A percentile compares a stretch with the other conserved stretches of the same genome.
Evolutionary conservation across 2,329 filamentous ascomycete species (phyloP).

Genomic region (Myriosclerotinia scirpicola): DNA sequence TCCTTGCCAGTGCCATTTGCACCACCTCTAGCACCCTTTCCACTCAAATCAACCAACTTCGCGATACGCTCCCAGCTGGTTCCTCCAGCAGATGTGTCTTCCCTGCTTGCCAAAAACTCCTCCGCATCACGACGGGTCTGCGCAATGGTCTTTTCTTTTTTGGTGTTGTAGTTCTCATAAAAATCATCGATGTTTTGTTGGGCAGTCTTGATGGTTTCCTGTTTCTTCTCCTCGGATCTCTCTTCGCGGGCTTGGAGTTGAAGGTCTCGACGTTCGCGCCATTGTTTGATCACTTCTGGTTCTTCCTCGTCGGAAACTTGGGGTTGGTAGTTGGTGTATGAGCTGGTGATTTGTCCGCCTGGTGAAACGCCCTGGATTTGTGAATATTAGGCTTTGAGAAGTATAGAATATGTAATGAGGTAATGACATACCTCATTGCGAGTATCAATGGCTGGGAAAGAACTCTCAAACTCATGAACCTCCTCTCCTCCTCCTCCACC

Average conservation of each 20-base stretch:
- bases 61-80: slow-evolving; percentile 99
- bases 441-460: slow-evolving; percentile 77
- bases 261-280: slow-evolving; percentile 86
- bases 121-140: slow-evolving; percentile 92
- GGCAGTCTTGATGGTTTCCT: slow-evolving; percentile 82
- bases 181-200: slow-evolving; percentile 97
- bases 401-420: slow-evolving; percentile 6
- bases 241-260: slow-evolving; percentile 81
- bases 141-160: slow-evolving; percentile 89
- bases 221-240: slow-evolving; percentile 78
- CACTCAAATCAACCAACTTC: slow-evolving; percentile 95
- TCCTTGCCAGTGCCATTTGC: slow-evolving; percentile 91
- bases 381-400: neutral
- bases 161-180: slow-evolving; percentile 98
- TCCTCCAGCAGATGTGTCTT: slow-evolving; percentile 90
- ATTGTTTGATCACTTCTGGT: slow-evolving; percentile 83
- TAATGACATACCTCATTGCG: slow-evolving; percentile 62
- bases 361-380: slow-evolving; percentile 64
- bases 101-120: slow-evolving; percentile 81
- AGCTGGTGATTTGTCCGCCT: slow-evolving; percentile 77
- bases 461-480: slow-evolving; percentile 70
- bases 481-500: slow-evolving; percentile 46
- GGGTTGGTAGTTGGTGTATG: slow-evolving; percentile 39
- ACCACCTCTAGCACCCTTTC: slow-evolving; percentile 85
- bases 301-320: slow-evolving; percentile 69